Base-by-base conservation (phyloP, 805 yeast species). In the Yarrowia sp. region DNA sequence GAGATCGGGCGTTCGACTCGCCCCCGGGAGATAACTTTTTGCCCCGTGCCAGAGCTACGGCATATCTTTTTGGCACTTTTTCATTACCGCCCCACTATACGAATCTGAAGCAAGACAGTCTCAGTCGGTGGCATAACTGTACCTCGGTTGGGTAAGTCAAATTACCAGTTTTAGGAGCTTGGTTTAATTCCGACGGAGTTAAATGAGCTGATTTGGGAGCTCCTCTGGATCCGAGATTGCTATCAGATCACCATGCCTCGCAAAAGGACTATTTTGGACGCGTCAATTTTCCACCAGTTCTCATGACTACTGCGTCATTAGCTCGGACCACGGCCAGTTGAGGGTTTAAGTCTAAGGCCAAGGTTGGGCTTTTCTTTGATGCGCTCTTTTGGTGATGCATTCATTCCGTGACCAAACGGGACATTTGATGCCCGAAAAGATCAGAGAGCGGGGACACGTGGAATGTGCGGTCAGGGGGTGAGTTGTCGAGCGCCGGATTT, bases 1-100 rank as follows among this genome's bases (percentile, higher is more conserved):
- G 65, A 59, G 65, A 59, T 59, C 65, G 65, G 65, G 65, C 65
- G 65, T 59, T 59, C 65, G 65, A 59, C 65, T 59, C 65, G 65
- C 65, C 65, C 65, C 65, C 65, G 65, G 65, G 65, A 59, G 65
- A 59, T 43, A 16, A 4, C 42, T 59, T 59, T 59, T 59, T 59
- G 26, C 19, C 3, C 38, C 32, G 8, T 15, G 14, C 49, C 16
- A 5, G 40, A 26, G 38, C 40, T 22, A 12, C 15, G 43, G 15
- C 43, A 4, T 12, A 41, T 41, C 15, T 41, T 7, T 15, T 14
- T 14, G 43, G 15, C 43, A 14, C n/a, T 41, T 26, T 26, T 26
- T 26, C 32, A 26, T 26, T 26, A 26, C 32, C 32, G 32, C 32
- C 32, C 32, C 32, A 14, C 43, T 12, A 14, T 40, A 40, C 42